Base-by-base conservation (phyloP, 2,329 filamentous ascomycete genomes). In the Neonectria punicea region DNA sequence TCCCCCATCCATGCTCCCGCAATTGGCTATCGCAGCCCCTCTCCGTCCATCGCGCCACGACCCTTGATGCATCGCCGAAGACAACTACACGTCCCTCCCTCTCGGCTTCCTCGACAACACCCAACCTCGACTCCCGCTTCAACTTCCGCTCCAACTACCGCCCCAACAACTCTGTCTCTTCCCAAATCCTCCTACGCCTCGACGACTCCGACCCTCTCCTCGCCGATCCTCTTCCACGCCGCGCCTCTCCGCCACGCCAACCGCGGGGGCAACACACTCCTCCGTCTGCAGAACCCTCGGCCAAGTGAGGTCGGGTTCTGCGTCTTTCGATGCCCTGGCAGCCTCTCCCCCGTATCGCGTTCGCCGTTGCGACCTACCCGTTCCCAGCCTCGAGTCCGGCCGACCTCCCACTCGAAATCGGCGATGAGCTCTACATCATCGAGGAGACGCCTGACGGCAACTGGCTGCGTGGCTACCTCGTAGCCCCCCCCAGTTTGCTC, bases 401-500 rank as follows among this genome's bases (percentile, higher is more conserved):
- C 78, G 96, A 99, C 81, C 90, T 99, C 20, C 96, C 97, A 10
- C 91, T 99, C 78, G 94, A 99, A 81, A 93, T 99, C 69, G 96
- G 96, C 79, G 96, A 99, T 86, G 96, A 99, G 82, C 86, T 99
- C 70, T 99, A 99, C 82, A 97, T 99, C 71, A 98, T 99, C 77
- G 95, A 98, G 81, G 93, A 98, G 81, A 97, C 95, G 43, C 92
- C 93, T 22, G 89, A 97, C 81, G 93, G 92, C 74, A 89, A 93
- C 78, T 99, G 96, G 97, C 92, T 95, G 80, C 91, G 96, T 59
- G 96, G 96, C 64, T 99, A 99, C 80, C 87, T 99, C 65, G 92
- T 99, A 71, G 94, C 96, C 68, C 95, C 96, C 57, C 96, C 96
- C 20, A 97, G 94, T 73, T 84, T 99, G 77, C 88, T 99, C 64